Base-by-base conservation (phyloP, 2,329 filamentous ascomycete species). In the Penicillium sp. region DNA sequence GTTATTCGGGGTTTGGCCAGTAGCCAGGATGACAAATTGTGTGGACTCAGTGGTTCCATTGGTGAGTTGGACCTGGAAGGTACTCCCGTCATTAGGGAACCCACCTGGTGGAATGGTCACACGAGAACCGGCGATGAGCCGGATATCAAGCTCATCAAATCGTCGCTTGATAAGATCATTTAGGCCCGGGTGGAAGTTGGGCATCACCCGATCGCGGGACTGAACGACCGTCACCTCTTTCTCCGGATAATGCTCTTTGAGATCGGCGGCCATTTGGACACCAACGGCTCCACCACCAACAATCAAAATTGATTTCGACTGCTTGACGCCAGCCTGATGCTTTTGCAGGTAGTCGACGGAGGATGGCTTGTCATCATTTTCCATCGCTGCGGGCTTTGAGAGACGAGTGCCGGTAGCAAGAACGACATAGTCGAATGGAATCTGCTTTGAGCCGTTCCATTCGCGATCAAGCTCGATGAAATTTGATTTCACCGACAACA, bases 201-300 rank as follows among this genome's bases (percentile, higher is more conserved):
- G 69, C 71, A 73, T 72, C 16, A 73, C 54, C 51, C 68, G 67
- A 0, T 67, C 59, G 7, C 80, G 67, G 1, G 79, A 82, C 57
- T 82, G 79, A 2, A 82, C 67, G 8, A 83, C 63, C 0, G 74
- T 77, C 4, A 82, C 73, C 3, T 71, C 66, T 55, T 82, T 82
- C 4, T 75, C 70, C 0, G 78, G 78, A 54, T 78, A 81, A 10
- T 72, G 68, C 43, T 77, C 75, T 58, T 79, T 81, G 50, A 80
- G 68, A 55, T 83, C 80, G 0, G 77, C 74, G 0, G 79, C 79
- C 65, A 81, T 75, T 61, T 82, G 77, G 2, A 82, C 76, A 0
- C 80, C 79, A 0, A 81, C 79, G 1, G 80, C 79, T 1, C 80
- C 79, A 3, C 78, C 79, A 2, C 80, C 80, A 2, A 73, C 71